Conservation (phyloP, 2,329 filamentous ascomycete species). For the Xylaria sp. region DNA sequence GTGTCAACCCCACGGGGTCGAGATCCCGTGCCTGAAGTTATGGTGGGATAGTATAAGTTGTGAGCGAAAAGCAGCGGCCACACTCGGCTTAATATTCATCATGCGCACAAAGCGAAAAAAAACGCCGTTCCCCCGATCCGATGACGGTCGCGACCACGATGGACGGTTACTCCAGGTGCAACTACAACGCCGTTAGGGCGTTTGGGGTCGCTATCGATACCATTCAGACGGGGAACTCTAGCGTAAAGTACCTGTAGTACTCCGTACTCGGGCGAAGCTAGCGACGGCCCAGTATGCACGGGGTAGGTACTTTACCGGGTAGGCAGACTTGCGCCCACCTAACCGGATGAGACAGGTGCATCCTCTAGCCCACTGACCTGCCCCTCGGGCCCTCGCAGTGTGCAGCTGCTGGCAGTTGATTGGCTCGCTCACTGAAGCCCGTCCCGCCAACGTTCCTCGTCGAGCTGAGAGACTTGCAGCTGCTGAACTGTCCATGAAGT, state of each 20-base stretch:
- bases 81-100: neutral
- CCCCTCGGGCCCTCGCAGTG: too few relatives aligned
- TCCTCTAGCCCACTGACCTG: too few relatives aligned
- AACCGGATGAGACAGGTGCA: too few relatives aligned
- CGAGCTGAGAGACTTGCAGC: too few relatives aligned
- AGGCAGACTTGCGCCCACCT: too few relatives aligned
- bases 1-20: neutral
- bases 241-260: neutral
- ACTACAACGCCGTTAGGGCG: neutral
- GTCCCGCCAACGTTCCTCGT: too few relatives aligned
- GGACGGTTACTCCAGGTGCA: neutral
- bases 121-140: neutral
- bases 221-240: neutral
- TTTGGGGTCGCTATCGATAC: neutral
- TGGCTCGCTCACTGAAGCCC: too few relatives aligned
- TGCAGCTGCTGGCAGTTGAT: too few relatives aligned
- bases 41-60: neutral
- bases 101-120: neutral
- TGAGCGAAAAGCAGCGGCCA: neutral
- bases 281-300: neutral
- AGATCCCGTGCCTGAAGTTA: neutral
- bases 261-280: neutral
- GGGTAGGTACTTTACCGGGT: neutral
- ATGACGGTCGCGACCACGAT: constrained; percentile 12
- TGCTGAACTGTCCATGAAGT: too few relatives aligned